Evolutionary conservation across 2,329 filamentous ascomycete species (phyloP), one percentile per base, ranked within the genome.

Genomic region (Colletotrichum brevisporum): DNA sequence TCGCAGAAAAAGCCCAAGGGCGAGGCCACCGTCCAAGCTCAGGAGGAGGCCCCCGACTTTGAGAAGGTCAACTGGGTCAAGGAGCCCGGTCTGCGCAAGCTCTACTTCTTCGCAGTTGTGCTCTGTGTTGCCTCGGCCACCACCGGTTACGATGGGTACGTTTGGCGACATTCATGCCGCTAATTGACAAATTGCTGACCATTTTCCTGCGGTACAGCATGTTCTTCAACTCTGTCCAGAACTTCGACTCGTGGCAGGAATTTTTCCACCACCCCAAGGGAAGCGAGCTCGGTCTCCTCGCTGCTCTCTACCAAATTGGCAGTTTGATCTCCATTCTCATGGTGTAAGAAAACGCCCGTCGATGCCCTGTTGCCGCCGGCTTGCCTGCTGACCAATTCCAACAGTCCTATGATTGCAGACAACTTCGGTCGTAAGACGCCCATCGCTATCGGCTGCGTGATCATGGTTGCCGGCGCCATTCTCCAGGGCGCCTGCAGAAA

Each of bases 261-360:
- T 84, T 83, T 75, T 89, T 89, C 72, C 78, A 80, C 36, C 57
- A 85, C 64, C 87, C 81, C 0, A 48, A 82, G 75, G 76, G 84
- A 71, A 75, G 78, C 68, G 72, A 77, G 76, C 77, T 84, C 8
- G 89, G 89, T 59, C 82, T 90, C 39, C 81, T 90, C 3, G 85
- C 84, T 10, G 86, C 88, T 8, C 84, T 88, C 70, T 90, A 90
- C 77, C 87, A 87, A 72, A 84, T 90, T 48, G 88, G 88, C 53
- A 87, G 86, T 65, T 83, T 90, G 69, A 78, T 81, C 51, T 86
- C 86, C 26, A 86, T 90, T 48, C 87, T 87, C 2, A 78, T 90
- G 39, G 87, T 90, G 80, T 82, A 76, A 77, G 80, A 73, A 73
- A n/a, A 8, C 26, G 18, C 36, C 4, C 59, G 21, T 26, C 24